Conservation (phyloP, 768 basidiomycete species). For the Lactifluus pinguis region DNA sequence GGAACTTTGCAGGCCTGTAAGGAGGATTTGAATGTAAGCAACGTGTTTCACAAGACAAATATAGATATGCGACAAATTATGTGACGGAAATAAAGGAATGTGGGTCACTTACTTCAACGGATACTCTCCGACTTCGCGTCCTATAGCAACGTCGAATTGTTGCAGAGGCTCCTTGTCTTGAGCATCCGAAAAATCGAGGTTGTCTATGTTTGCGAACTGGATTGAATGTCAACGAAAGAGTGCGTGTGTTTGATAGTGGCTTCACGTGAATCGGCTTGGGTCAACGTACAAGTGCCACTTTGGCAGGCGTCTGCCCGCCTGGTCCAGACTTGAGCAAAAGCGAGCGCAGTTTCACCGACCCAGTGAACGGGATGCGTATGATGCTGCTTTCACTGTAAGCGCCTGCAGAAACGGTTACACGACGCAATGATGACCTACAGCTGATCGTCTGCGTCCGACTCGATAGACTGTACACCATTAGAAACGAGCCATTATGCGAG, state of each 20-base stretch:
- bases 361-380: constrained; percentile 79
- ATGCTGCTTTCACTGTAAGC: constrained; percentile 41
- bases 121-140: constrained; percentile 78
- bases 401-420: background rate
- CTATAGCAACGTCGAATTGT: constrained; percentile 59
- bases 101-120: constrained; percentile 54
- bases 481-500: background rate
- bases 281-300: constrained; percentile 53
- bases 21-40: background rate
- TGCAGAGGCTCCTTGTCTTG: constrained; percentile 55
- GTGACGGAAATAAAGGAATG: background rate
- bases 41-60: background rate
- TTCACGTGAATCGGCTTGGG: too few species aligned
- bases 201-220: constrained; percentile 71
- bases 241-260: background rate
- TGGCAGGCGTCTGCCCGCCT: constrained; percentile 63
- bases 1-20: constrained; percentile 75
- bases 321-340: constrained; percentile 83
- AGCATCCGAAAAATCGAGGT: constrained; percentile 74
- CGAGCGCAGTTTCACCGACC: constrained; percentile 74
- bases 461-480: constrained; percentile 47
- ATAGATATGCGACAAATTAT: background rate
- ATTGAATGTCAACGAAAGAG: background rate
- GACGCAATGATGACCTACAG: constrained; percentile 39
- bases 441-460: constrained; percentile 89